phyloP scores from a whole-genome alignment of 495 filamentous ascomycete species.

The Hypoxylon lenormandii region DNA sequence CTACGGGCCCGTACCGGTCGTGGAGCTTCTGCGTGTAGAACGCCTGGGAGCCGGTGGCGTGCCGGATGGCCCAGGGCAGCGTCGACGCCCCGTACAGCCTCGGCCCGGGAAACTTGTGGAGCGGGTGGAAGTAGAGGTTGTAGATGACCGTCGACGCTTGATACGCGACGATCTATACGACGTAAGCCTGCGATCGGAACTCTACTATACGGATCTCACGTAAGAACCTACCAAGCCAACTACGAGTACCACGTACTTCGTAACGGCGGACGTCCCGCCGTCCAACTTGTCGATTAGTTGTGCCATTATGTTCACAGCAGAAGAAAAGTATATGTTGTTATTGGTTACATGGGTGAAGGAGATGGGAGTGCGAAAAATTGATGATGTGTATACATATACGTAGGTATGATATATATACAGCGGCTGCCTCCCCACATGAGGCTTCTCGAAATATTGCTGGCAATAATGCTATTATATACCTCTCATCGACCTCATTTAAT shows the following conservation, averaged over 20 bases:
- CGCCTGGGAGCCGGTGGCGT: constrained; percentile 35
- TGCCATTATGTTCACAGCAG: constrained; percentile 13
- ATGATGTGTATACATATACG: constrained; percentile 1
- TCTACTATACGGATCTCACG: neutral
- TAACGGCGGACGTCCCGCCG: constrained; percentile 15
- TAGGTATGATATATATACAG: neutral
- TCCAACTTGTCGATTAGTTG: constrained; percentile 2
- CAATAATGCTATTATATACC: constrained; percentile 13
- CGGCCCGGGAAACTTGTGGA: constrained; percentile 66
- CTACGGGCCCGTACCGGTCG: constrained; percentile 59
- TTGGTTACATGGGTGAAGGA: neutral
- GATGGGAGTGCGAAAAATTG: neutral
- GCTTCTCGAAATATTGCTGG: neutral
- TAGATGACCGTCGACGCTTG: constrained; percentile 51
- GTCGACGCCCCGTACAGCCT: constrained; percentile 37
- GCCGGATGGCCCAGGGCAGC: constrained; percentile 38
- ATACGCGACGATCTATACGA: constrained; percentile 29
- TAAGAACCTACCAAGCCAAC: constrained; percentile 22
- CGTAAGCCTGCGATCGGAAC: constrained; percentile 7
- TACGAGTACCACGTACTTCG: constrained; percentile 27
- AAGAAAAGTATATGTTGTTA: neutral
- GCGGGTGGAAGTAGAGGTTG: constrained; percentile 64
- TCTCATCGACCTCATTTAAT: constrained; percentile 3
- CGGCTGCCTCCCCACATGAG: neutral
- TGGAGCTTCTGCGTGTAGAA: constrained; percentile 54